Conservation (phyloP, 306 rosid genomes). For the Vigna nakashimae region DNA sequence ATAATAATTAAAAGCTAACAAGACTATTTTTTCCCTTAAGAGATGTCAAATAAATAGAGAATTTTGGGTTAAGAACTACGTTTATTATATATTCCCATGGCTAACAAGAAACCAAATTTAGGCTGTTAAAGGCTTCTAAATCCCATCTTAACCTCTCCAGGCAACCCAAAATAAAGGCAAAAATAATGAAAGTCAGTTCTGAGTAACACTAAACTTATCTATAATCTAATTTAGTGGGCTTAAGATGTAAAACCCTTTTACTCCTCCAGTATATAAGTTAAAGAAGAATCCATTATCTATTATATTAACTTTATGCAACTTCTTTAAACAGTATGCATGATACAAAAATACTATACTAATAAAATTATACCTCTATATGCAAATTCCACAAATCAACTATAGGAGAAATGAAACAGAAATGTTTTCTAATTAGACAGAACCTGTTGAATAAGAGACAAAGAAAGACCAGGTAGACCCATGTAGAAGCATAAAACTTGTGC, state of each 20-base stretch:
- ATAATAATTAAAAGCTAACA: background rate
- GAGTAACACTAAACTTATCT: constrained; percentile 26
- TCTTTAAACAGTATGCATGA: constrained; percentile 17
- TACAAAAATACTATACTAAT: background rate
- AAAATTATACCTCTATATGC: background rate
- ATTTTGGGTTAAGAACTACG: constrained; percentile 28
- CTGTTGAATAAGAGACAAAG: constrained; percentile 73
- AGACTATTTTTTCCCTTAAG: background rate
- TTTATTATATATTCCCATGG: constrained; percentile 22
- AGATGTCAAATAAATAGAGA: background rate
- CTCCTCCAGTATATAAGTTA: background rate
- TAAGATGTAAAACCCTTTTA: background rate
- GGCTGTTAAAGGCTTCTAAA: background rate
- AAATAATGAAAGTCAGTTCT: constrained; percentile 16
- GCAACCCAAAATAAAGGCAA: constrained; percentile 4
- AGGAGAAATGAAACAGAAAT: constrained; percentile 38
- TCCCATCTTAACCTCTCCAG: constrained; percentile 12
- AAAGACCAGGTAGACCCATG: constrained; percentile 72
- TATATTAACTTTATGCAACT: constrained; percentile 2
- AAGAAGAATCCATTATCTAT: background rate
- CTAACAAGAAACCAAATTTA: constrained; percentile 8
- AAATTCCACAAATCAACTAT: constrained; percentile 18
- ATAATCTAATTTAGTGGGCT: constrained; percentile 14
- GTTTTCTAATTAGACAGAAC: constrained; percentile 48
- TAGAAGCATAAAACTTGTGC: constrained; percentile 81